Evolutionary conservation across 1,284 basidiomycete genomes (phyloP).

Genomic region (Cutaneotrichosporon mucoides): DNA sequence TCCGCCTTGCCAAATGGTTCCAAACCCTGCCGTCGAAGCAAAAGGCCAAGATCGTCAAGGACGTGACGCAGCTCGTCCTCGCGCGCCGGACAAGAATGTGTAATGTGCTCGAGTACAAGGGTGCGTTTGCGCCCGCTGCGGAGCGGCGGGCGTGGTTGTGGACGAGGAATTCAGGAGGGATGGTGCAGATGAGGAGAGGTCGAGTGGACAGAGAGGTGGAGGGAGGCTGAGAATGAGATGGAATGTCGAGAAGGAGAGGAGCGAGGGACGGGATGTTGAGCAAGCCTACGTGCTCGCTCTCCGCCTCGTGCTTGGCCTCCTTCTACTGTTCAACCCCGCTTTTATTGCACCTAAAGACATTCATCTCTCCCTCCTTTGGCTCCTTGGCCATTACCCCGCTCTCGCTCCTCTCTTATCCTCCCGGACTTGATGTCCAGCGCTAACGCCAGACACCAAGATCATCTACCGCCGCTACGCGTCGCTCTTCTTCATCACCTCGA

Average conservation of each 20-base stretch:
- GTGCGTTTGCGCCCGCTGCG: slow-evolving; percentile 51
- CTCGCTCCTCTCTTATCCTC: no score
- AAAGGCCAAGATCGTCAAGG: slow-evolving; percentile 98
- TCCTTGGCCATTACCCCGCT: no score
- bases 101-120: slow-evolving; percentile 99
- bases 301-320: no score
- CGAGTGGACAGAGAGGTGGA: neutral
- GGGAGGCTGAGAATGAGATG: neutral
- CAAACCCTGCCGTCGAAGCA: slow-evolving; percentile 88
- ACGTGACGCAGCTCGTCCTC: slow-evolving; percentile 96
- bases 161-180: neutral
- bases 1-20: slow-evolving; percentile 98
- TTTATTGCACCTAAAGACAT: no score
- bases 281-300: no score
- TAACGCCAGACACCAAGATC: slow-evolving; percentile 74
- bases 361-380: no score
- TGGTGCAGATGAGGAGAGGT: neutral
- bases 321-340: no score
- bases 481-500: slow-evolving; percentile 94
- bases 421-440: neutral
- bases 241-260: no score
- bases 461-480: slow-evolving; percentile 97
- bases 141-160: neutral
- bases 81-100: slow-evolving; percentile 97
- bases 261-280: no score